These are phyloP conservation scores for Penicillium arizonense DNA, from an alignment of 495 filamentous ascomycete species.

Conservation along the genomic window DNA sequence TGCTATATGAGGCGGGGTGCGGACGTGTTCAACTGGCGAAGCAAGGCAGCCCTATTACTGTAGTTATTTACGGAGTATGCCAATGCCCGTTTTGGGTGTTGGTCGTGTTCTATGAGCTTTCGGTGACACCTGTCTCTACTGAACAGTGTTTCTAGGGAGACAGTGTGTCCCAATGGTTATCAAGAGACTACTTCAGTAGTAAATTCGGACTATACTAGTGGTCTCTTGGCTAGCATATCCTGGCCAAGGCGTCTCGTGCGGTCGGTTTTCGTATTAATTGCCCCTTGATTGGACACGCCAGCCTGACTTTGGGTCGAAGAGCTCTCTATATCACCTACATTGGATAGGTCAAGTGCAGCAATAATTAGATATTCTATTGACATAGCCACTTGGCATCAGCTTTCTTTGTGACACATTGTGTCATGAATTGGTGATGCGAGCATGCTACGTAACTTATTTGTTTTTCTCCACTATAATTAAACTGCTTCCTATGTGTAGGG, in stretches of 20 bases:
- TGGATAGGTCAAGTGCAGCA: not conserved
- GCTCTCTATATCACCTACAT: too few species aligned
- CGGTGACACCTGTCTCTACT: too few species aligned
- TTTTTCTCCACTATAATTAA: too few species aligned
- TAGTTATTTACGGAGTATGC: not conserved
- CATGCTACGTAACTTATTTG: too few species aligned
- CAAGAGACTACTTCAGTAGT: not conserved
- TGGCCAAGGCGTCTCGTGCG: not conserved
- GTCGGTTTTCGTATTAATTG: not conserved
- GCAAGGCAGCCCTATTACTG: not conserved
- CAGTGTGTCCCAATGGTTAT: not conserved
- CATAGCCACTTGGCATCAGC: too few species aligned
- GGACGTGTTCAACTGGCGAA: not conserved
- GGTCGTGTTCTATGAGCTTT: too few species aligned
- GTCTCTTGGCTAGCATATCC: not conserved
- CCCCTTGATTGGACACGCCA: not conserved
- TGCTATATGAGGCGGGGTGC: not conserved
- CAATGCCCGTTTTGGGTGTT: too few species aligned
- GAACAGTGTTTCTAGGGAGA: too few species aligned
- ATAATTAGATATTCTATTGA: not conserved
- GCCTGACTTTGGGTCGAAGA: not conserved
- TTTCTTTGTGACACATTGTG: too few species aligned
- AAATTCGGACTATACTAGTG: not conserved
- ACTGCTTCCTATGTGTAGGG: too few species aligned
- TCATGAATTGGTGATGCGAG: too few species aligned